These are phyloP conservation scores for Craterostigma plantagineum DNA, from an alignment of 257 asterid species.

Conservation along the genomic window DNA sequence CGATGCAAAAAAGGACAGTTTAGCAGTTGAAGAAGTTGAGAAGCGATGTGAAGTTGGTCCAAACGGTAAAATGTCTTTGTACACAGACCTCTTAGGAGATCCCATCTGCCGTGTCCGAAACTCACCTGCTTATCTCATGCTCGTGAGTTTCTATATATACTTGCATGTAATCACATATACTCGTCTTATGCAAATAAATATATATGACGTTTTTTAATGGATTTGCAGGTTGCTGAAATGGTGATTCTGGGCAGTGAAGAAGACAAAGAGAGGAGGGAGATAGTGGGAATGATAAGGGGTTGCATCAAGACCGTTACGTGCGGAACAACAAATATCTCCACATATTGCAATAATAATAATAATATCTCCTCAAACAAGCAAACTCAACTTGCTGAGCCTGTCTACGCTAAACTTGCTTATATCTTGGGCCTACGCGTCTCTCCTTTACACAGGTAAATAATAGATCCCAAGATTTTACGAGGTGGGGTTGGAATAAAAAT, in stretches of 20 bases:
- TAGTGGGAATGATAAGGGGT: conserved; percentile 7
- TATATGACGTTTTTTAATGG: too few species aligned
- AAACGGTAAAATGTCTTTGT: conserved; percentile 47
- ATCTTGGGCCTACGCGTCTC: conserved; percentile 92
- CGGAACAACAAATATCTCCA: conserved; percentile 13
- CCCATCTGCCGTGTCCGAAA: conserved; percentile 87
- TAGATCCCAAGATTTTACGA: too few species aligned
- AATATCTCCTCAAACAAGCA: neutral
- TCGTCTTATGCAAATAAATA: neutral
- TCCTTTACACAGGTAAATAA: conserved; percentile 53
- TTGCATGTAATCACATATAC: neutral
- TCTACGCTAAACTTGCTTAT: conserved; percentile 64
- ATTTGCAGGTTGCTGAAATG: conserved; percentile 5
- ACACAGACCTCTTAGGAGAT: conserved; percentile 81
- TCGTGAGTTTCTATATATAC: conserved; percentile 17
- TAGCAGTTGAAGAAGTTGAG: conserved; percentile 62
- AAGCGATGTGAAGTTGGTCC: conserved; percentile 73
- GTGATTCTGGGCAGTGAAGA: conserved; percentile 1
- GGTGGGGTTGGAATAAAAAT: too few species aligned
- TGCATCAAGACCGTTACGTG: conserved; percentile 7
- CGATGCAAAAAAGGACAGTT: conserved; percentile 31
- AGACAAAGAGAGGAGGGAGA: conserved; percentile 1
- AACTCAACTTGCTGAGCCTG: conserved; percentile 18
- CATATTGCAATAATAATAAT: conserved; percentile 2
- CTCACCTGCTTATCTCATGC: conserved; percentile 80